A percentile compares a stretch with the other conserved stretches of the same genome.
Conservation (phyloP, 371 early-diverging fungal species). For the Saksenaea vasiformis region DNA sequence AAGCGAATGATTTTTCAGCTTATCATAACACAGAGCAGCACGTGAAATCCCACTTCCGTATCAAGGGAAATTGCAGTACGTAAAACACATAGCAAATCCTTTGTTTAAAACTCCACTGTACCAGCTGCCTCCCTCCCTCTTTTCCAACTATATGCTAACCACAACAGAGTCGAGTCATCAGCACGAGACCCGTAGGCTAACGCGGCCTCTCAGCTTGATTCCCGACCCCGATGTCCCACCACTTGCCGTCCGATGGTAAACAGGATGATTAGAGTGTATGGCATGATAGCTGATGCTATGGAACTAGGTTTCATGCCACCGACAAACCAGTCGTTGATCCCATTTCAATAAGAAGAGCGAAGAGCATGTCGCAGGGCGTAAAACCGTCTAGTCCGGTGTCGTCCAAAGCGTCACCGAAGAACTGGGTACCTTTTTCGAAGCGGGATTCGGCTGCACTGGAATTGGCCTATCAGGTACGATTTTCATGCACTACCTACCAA, state of each 20-base stretch:
- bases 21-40: neutral
- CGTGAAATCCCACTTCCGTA: neutral
- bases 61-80: neutral
- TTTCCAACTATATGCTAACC: neutral
- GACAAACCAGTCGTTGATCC: constrained; percentile 26
- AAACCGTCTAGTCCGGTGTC: neutral
- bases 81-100: neutral
- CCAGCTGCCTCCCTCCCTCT: neutral
- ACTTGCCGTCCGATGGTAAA: constrained; percentile 24
- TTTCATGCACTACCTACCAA: neutral
- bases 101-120: neutral
- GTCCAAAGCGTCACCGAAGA: constrained; percentile 31
- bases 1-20: neutral
- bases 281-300: neutral
- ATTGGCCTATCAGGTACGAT: constrained; percentile 50
- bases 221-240: constrained; percentile 25
- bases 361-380: neutral
- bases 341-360: constrained; percentile 16
- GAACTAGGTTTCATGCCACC: constrained; percentile 24
- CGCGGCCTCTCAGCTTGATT: constrained; percentile 17
- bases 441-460: constrained; percentile 63
- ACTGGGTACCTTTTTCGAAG: constrained; percentile 63
- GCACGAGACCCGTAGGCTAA: neutral
- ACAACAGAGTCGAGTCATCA: neutral
- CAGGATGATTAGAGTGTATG: neutral